Base-by-base conservation (phyloP, 257 asterid species). In the Fraxinus americana region DNA sequence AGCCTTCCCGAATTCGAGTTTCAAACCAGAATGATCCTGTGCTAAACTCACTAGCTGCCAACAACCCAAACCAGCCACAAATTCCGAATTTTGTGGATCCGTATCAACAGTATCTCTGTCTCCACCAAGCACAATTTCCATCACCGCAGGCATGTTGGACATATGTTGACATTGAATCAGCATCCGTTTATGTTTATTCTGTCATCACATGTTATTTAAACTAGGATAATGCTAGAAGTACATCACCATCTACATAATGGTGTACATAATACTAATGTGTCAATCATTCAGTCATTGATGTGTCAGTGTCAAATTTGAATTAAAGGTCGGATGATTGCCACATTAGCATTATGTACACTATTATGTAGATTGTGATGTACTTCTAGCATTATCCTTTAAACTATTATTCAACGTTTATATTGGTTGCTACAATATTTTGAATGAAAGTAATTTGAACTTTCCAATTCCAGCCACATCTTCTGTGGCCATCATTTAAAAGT, bases 1-100 rank as follows among this genome's bases (percentile, higher is more conserved):
- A 82, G 70, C 78, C 88, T 25, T 76, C 89, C 11, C 76, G 92
- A 79, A 65, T 82, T 25, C 91, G 81, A 72, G 78, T 63, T 6
- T 29, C 78, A 32, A 86, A 67, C 75, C 87, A 76, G 63, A 17
- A 73, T 38, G 83, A 81, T 81, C 78, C 78, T 4, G 35, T 69
- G 69, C 54, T 70, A 21, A 79, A 77, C 75, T 43, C 86, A 29
- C 78, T 21, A 16, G 76, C 32, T 34, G 65, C 76, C 25, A 82
- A 59, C n/a, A 69, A 70, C 57, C 13, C 77, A n/a, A 71, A 67
- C 79, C 86, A 80, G 57, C 78, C 83, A 41, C 80, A 14, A 23
- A 38, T 79, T 61, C 66, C 80, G 3, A 68, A 77, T 52, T 69
- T 80, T 36, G 61, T 71, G 35, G 79, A 83, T 67, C 83, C 86